Evolutionary conservation across 148 eudicot species (phyloP), one percentile per base, ranked within the genome.

Genomic region (Gaultheria prostrata): DNA sequence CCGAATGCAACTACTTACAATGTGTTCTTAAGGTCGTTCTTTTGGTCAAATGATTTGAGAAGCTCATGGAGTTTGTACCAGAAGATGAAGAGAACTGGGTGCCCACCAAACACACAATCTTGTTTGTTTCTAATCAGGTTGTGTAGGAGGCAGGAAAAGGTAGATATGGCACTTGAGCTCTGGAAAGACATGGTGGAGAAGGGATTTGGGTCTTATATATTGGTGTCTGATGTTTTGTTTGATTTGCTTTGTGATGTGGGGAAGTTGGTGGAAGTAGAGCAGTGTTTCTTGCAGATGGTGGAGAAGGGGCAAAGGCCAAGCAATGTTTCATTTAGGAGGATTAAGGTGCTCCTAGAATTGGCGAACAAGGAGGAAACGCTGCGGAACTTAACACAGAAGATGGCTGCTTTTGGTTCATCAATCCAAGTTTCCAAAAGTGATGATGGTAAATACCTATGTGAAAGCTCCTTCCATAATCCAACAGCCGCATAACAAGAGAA

Each of bases 101-200:
- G 98, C 75, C 85, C 93, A 84, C 98, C 97, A 1, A 93, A 92
- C 80, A 95, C 98, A 0, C 98, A 95, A 79, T 90, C 97, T 39
- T 95, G 98, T 79, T 93, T 95, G 98, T 94, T 93, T 85, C 76
- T 95, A 59, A 87, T 93, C 32, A 89, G 94, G 86, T 82, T 95
- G 87, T 91, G 82, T 85, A 92, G 71, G 87, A 93, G 93, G 87
- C 92, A 95, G 63, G 98, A 95, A 88, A 89, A 84, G 85, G 97
- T 89, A 77, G 98, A 91, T 21, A 87, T 94, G 94, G 98, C 97
- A 1, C 90, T 94, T 71, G 96, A 92, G 92, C 85, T 95, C 20
- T 95, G 98, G 98, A 84, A 91, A 74, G 97, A 95, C 82, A 95
- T 95, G 98, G 88, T 95, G 88, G 94, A 88, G 51, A 90, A 92